These are phyloP conservation scores for Rhynchosporium graminicola DNA, from an alignment of 2,329 filamentous ascomycete species.

Conservation along the genomic window DNA sequence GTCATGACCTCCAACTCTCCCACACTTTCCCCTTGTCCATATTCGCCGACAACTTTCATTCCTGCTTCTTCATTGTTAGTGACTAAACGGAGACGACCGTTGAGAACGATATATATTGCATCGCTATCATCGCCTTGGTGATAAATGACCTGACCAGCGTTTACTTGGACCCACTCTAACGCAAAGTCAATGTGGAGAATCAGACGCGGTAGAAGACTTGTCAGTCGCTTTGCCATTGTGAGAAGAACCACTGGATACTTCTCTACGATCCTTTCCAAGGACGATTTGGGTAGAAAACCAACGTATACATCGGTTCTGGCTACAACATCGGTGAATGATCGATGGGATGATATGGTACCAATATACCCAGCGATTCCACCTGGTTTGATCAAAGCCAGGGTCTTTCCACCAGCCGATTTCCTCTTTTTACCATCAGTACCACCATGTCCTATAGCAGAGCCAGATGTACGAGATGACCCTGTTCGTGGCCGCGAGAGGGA, in stretches of 20 bases:
- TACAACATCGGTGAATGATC: slow-evolving; percentile 94
- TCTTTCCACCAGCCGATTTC: slow-evolving; percentile 59
- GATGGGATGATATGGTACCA: slow-evolving; percentile 89
- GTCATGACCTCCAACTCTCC: slow-evolving; percentile 97
- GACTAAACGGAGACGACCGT: slow-evolving; percentile 84
- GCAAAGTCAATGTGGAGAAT: slow-evolving; percentile 98
- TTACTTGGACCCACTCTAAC: slow-evolving; percentile 96
- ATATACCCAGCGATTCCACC: slow-evolving; percentile 93
- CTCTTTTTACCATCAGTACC: slow-evolving; percentile 43
- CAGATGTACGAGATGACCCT: slow-evolving; percentile 42
- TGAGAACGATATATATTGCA: slow-evolving; percentile 96
- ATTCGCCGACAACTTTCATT: slow-evolving; percentile 86
- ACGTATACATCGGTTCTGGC: slow-evolving; percentile 99
- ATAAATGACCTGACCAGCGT: slow-evolving; percentile 91
- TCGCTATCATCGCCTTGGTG: slow-evolving; percentile 95
- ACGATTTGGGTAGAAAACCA: slow-evolving; percentile 82
- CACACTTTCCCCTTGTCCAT: slow-evolving; percentile 95
- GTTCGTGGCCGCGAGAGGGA: slow-evolving; percentile 49
- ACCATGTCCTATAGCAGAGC: slow-evolving; percentile 31
- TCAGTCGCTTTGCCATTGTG: slow-evolving; percentile 94
- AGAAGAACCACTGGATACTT: slow-evolving; percentile 87
- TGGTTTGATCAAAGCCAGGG: slow-evolving; percentile 88
- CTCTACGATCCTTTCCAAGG: slow-evolving; percentile 89
- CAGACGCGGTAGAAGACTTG: slow-evolving; percentile 81
- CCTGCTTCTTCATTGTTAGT: slow-evolving; percentile 79